Evolutionary conservation across 495 filamentous ascomycete species (phyloP).

Genomic region (Lasiosphaeris hirsuta): DNA sequence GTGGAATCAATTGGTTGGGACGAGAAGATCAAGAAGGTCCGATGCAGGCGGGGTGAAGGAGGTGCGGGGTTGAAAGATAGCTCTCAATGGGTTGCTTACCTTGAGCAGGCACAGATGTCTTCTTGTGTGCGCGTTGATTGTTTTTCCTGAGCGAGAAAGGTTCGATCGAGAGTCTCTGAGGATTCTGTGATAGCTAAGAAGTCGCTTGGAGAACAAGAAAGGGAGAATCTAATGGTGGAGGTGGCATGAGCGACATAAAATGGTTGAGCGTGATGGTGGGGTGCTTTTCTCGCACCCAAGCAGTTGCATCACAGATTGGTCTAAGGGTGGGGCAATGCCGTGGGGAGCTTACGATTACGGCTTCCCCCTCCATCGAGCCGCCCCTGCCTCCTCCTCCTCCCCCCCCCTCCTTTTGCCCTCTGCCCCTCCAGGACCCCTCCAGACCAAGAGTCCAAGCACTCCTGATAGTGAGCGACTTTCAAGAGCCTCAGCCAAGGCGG

Average conservation of each 20-base stretch:
- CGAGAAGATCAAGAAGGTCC: conserved; percentile 19
- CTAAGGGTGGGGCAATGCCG: not conserved
- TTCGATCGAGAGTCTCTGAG: not conserved
- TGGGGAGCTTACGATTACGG: not conserved
- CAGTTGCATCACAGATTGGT: conserved; percentile 25
- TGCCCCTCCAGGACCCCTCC: too few species aligned
- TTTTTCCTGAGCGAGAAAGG: conserved; percentile 2
- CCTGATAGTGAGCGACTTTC: conserved; percentile 28
- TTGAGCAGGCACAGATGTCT: conserved; percentile 3
- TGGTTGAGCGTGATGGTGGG: conserved; percentile 27
- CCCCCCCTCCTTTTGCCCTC: too few species aligned
- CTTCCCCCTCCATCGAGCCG: not conserved
- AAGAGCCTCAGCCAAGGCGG: not conserved
- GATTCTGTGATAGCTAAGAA: not conserved
- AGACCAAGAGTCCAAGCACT: too few species aligned
- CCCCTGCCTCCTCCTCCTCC: not conserved
- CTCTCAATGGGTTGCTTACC: conserved; percentile 23
- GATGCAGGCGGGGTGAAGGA: conserved; percentile 26
- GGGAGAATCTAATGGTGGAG: conserved; percentile 15
- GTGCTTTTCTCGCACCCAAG: conserved; percentile 18
- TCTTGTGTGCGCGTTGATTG: not conserved
- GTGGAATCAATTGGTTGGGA: conserved; percentile 13
- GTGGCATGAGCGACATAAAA: conserved; percentile 40
- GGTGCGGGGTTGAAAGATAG: conserved; percentile 29
- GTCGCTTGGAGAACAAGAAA: not conserved